Percentiles rank a stretch among this genome's conserved stretches.
phyloP scores from a whole-genome alignment of 202 grass and related monocot species.

The Schoenoplectus tabernaemontani region DNA sequence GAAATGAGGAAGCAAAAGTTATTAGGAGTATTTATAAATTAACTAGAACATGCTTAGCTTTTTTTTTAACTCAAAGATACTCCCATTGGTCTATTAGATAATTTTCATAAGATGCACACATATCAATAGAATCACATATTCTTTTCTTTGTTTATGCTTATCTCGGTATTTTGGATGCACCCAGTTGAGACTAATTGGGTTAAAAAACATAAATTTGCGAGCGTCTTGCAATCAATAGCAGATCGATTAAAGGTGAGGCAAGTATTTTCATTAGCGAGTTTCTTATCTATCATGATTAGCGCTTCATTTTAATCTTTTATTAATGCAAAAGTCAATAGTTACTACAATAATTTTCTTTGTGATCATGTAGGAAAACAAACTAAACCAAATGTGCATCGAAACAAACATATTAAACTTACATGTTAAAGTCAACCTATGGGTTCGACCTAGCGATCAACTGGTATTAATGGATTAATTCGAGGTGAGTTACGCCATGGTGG shows the following conservation, averaged over 20 bases:
- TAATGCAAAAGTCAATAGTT: neutral
- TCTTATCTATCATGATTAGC: neutral
- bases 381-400: conserved; percentile 9
- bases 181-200: neutral
- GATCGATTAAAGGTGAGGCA: neutral
- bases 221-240: neutral
- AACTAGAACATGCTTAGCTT: neutral
- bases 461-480: neutral
- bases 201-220: neutral
- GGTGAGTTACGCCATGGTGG: neutral
- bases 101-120: neutral
- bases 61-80: neutral
- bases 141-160: neutral
- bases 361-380: neutral
- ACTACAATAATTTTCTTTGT: neutral
- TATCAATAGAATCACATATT: neutral
- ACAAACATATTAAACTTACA: neutral
- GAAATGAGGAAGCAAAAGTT: conserved; percentile 22
- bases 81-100: neutral
- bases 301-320: neutral
- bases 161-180: neutral
- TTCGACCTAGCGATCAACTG: neutral
- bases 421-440: neutral
- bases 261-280: neutral
- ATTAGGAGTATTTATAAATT: neutral